A percentile compares a stretch with the other conserved stretches of the same genome.
Evolutionary conservation across 2,329 filamentous ascomycete genomes (phyloP).

Genomic region (Penicillium sp.): DNA sequence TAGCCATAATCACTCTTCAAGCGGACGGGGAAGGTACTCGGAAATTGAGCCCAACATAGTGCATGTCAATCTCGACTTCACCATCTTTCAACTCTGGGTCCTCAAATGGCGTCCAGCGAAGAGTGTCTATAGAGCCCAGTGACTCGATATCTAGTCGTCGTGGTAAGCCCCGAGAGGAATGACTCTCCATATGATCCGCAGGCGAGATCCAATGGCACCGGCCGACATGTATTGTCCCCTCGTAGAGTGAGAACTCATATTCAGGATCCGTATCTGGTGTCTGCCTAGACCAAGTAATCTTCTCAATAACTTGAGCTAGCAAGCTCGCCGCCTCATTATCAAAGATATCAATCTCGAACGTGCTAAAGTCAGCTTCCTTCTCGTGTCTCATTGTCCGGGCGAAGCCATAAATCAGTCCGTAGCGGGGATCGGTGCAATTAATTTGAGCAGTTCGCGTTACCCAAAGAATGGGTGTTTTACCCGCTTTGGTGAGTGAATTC

Average conservation of each 20-base stretch:
- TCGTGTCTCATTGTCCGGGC: slow-evolving; percentile 22
- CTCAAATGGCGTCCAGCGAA: slow-evolving; percentile 2
- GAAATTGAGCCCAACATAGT: slow-evolving; percentile 41
- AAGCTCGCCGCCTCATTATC: not conserved
- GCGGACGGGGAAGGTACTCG: slow-evolving; percentile 22
- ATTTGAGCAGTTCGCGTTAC: slow-evolving; percentile 4
- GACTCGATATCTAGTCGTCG: not conserved
- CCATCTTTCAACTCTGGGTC: slow-evolving; percentile 12
- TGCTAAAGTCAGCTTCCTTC: slow-evolving; percentile 11
- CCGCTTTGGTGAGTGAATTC: not conserved
- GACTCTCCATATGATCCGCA: not conserved
- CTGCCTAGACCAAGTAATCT: not conserved
- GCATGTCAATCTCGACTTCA: slow-evolving; percentile 40
- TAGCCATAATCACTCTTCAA: too few species aligned
- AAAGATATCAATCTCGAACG: slow-evolving; percentile 21
- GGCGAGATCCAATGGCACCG: slow-evolving; percentile 20
- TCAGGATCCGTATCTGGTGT: not conserved
- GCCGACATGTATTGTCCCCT: slow-evolving; percentile 15
- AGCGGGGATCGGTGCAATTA: slow-evolving; percentile 20
- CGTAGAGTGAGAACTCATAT: slow-evolving; percentile 21
- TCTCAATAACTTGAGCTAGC: not conserved
- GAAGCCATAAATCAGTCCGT: slow-evolving; percentile 16
- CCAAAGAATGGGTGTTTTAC: slow-evolving; percentile 9
- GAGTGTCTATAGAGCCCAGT: not conserved
- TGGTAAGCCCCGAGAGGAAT: not conserved